A percentile compares a stretch with the other conserved stretches of the same genome.
These are phyloP conservation scores for Lycium barbarum DNA, from an alignment of 257 asterid genomes.

Conservation along the genomic window DNA sequence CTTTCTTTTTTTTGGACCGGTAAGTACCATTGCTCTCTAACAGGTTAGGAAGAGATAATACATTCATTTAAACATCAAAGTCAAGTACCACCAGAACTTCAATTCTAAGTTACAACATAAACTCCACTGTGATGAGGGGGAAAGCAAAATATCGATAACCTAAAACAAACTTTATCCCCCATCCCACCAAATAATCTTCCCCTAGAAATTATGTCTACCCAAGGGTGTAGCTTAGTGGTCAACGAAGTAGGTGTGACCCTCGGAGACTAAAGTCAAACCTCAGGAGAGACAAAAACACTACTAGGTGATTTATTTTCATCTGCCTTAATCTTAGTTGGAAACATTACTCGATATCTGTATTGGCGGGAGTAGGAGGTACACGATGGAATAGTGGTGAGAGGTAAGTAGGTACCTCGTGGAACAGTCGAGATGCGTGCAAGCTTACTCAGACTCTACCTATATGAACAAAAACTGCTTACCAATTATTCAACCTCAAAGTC, in stretches of 20 bases:
- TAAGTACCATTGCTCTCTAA: not conserved
- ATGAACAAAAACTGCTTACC: not conserved
- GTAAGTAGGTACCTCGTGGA: not conserved
- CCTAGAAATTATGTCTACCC: not conserved
- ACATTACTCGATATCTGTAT: not conserved
- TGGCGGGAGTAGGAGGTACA: not conserved
- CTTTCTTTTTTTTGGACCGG: not conserved
- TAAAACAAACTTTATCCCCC: not conserved
- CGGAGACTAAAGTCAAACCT: not conserved
- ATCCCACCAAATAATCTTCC: not conserved
- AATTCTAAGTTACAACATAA: constrained; percentile 10
- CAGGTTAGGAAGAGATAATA: not conserved
- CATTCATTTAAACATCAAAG: not conserved
- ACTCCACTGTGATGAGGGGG: not conserved
- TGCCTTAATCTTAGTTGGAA: not conserved
- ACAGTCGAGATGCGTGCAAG: not conserved
- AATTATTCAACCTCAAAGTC: constrained; percentile 13
- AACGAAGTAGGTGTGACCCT: not conserved
- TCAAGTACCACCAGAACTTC: not conserved
- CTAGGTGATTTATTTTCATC: not conserved
- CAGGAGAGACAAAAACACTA: not conserved
- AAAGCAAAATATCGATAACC: not conserved
- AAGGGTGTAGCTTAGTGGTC: not conserved
- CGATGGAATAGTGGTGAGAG: not conserved
- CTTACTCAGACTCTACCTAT: not conserved